Conservation (phyloP, 169 alveolate genomes). For the Perkinsus marinus region DNA sequence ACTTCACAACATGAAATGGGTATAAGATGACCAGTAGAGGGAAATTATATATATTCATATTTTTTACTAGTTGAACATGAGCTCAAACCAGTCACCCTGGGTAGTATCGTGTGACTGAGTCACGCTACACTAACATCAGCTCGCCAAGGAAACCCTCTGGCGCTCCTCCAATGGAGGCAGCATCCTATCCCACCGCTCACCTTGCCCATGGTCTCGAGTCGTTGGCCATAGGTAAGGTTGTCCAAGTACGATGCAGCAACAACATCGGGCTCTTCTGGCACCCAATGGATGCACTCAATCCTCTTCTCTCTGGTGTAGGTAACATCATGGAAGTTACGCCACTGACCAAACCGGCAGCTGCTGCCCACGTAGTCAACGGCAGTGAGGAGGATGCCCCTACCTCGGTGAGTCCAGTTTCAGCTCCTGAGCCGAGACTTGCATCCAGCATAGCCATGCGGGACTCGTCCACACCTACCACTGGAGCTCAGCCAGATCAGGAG, state of each 20-base stretch:
- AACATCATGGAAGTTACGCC: not conserved
- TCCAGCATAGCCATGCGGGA: not conserved
- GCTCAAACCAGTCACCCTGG: too few species aligned
- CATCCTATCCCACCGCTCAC: not conserved
- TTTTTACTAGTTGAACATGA: too few species aligned
- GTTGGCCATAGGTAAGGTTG: not conserved
- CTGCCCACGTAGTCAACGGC: not conserved
- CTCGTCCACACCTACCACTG: not conserved
- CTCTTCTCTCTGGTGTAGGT: not conserved
- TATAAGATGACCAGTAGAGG: too few species aligned
- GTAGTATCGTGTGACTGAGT: too few species aligned
- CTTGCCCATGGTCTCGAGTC: not conserved
- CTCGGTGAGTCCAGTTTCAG: not conserved
- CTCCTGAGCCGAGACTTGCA: not conserved
- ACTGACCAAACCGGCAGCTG: not conserved
- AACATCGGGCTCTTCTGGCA: not conserved
- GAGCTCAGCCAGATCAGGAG: not conserved
- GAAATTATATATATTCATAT: too few species aligned
- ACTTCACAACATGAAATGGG: too few species aligned
- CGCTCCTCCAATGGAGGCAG: too few species aligned
- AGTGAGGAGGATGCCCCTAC: not conserved
- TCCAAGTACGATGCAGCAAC: not conserved
- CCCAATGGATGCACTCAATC: not conserved
- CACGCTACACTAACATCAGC: too few species aligned
- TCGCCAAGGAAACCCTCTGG: too few species aligned